Base-by-base conservation (phyloP, 176 grass and related monocot species). In the Musa acuminata region DNA sequence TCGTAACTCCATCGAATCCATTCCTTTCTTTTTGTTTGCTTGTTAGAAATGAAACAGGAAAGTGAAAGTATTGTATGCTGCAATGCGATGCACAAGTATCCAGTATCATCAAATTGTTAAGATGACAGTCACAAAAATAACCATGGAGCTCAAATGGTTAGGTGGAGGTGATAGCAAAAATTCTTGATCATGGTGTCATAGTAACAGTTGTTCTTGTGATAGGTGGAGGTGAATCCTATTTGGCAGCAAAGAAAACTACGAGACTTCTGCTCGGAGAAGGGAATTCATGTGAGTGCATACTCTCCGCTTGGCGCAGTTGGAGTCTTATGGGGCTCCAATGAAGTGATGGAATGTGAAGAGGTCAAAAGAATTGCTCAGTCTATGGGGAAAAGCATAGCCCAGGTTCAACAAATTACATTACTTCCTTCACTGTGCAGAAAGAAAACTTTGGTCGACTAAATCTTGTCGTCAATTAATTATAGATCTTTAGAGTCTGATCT, bases 191-290 rank as follows among this genome's bases (percentile, higher is more conserved):
- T 12, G 25, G 35, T 43, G 29, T 29, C 2, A 29, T 3, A 3
- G 29, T 29, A 13, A 25, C 8, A 29, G 53, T 13, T 3, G 67
- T 51, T 55, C 0, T 12, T n/a, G 55, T 49, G 52, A 17, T 81
- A 96, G 92, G 92, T 96, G 8, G 92, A 96, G 52, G 80, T 91
- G 54, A 86, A 89, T 83, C 80, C 80, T 11, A 14, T 91, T 78
- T 96, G 92, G 92, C 89, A 96, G 77, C 89, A 91, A 74, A 81
- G 69, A 26, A 96, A 89, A 60, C 72, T 96, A 58, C 81, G 86
- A 77, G 86, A 85, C 65, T 85, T 96, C 23, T 96, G 92, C 82
- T 67, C 13, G 16, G 57, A 62, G 6, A 83, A 85, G 17, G 81
- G 80, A 50, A 89, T 91, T 73, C 86, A 96, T 81, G 54, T 96